Base-by-base conservation (phyloP, 202 grass and related monocot species). In the Cymbopogon flexuosus region DNA sequence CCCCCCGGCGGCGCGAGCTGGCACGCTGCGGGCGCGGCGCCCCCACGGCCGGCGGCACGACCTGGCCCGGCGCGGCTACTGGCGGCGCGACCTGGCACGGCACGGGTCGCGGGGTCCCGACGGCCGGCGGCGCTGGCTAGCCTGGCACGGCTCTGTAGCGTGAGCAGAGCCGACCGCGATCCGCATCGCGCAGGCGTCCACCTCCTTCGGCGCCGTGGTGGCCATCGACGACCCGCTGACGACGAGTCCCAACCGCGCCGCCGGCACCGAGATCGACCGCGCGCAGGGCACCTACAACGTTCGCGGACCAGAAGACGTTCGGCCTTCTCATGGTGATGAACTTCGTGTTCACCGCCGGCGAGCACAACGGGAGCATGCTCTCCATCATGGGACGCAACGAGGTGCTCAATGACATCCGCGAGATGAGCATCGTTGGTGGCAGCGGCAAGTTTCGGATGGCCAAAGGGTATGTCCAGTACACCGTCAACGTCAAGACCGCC, bases 201-300 rank as follows among this genome's bases (percentile, higher is more conserved):
- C 89, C 49, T 51, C 4, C 16, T 97, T 91, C 81, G 94, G 94
- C 62, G 65, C 70, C 6, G 11, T 90, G 69, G 82, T 93, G 43
- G 70, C 90, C 65, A 86, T 97, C 66, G 94, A 93, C 68, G 87
- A 97, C 85, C 86, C 87, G 15, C 90, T 97, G 10, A 93, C 91
- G 0, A 31, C 36, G 49, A 67, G 33, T 0, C 87, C 85, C 4
- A 19, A 18, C 1, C 51, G 83, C 2, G 84, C 91, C 4, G 3
- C 59, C 0, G 60, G 66, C 0, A 15, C 16, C n/a, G 78, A 88
- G 65, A 51, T 93, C 1, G 91, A 91, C 24, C 68, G 83, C n/a
- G 94, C 89, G 9, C 91, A 97, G 85, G 94, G 94, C 19, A 72
- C 77, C 51, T 97, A 97, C 85, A 86, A n/a, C 79, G 34, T 68